Evolutionary conservation across 2,329 filamentous ascomycete species (phyloP), one percentile per base, ranked within the genome.

Genomic region (Rachicladosporium sp.): DNA sequence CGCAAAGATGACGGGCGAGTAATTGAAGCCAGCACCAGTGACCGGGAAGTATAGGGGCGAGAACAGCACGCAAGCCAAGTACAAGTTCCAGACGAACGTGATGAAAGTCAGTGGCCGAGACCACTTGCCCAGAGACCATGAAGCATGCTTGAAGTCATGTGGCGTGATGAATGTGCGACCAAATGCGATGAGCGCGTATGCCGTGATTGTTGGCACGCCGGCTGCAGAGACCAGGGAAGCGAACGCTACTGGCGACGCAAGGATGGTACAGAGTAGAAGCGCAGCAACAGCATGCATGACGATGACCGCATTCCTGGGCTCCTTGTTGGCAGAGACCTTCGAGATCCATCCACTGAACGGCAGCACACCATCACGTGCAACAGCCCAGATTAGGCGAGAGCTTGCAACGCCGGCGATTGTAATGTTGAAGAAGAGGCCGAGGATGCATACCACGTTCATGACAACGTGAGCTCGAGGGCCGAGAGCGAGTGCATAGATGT

Each of bases 331-430:
- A 6, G 62, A 63, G 2, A 78, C 72, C 11, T 62, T 55, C 3
- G 72, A 69, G 33, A 77, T 74, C 70, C 73, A 75, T 29, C 63
- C 50, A 2, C 73, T 76, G 55, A 69, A 76, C 0, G 74, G 74
- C 2, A 78, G 60, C 12, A 78, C 71, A 29, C 73, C 72, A 49
- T 78, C 74, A 34, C 74, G 67, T 21, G 74, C 74, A 3, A 78
- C 73, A 31, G 74, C 74, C 52, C 76, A 78, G 46, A 78, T 73
- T 2, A 77, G 63, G n/a, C 74, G 68, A 3, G 73, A 77, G 10
- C 71, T 70, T 6, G 73, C 74, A 9, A 75, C 65, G 33, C 76
- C 68, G 11, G 73, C 71, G 41, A 77, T 72, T 0, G 72, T 73
- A 1, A 73, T 76, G 53, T 77, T 77, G 60, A 74, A 69, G 51